phyloP scores from a whole-genome alignment of 352 stramenopile genomes.

The Phytophthora brassicae region DNA sequence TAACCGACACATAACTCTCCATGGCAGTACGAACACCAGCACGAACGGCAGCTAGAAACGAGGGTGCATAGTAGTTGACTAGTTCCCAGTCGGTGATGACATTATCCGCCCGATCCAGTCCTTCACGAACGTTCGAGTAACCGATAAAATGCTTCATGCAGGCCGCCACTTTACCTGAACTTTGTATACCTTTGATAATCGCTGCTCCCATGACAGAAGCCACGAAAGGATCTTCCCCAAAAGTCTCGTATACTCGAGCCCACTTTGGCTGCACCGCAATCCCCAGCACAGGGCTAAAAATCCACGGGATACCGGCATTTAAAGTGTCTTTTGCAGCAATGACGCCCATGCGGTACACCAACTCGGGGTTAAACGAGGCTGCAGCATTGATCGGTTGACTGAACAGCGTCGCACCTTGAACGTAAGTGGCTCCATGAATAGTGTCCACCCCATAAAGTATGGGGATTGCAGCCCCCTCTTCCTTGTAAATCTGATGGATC shows the following conservation, averaged over 20 bases:
- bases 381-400: constrained; percentile 87
- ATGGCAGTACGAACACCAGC: constrained; percentile 87
- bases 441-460: constrained; percentile 91
- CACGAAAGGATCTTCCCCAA: constrained; percentile 89
- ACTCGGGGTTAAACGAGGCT: constrained; percentile 84
- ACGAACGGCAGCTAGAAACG: constrained; percentile 71
- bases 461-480: constrained; percentile 51
- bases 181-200: constrained; percentile 86
- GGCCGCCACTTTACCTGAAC: constrained; percentile 55
- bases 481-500: constrained; percentile 74
- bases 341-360: constrained; percentile 71
- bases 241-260: constrained; percentile 92
- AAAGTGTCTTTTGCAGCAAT: constrained; percentile 87
- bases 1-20: constrained; percentile 91
- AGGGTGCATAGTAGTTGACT: constrained; percentile 71
- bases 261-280: constrained; percentile 84
- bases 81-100: constrained; percentile 68
- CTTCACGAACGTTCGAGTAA: constrained; percentile 69
- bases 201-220: constrained; percentile 64
- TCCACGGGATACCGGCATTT: constrained; percentile 86
- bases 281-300: constrained; percentile 90
- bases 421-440: constrained; percentile 90
- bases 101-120: constrained; percentile 75
- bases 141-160: constrained; percentile 92
- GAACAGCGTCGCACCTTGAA: constrained; percentile 82